phyloP scores from a whole-genome alignment of 2,329 filamentous ascomycete genomes.

The Dactylellina cionopaga region DNA sequence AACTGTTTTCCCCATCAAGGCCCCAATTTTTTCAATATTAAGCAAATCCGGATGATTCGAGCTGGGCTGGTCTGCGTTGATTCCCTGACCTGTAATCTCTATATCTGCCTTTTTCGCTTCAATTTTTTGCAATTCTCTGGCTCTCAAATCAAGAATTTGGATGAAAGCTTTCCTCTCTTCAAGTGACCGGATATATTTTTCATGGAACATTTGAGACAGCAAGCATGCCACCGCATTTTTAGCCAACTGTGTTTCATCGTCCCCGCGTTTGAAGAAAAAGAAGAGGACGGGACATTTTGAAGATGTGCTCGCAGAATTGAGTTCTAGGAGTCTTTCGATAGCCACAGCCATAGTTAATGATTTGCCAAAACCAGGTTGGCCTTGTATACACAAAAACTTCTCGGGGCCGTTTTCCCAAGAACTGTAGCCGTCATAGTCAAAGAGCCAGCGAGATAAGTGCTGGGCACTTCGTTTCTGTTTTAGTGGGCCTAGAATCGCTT shows the following conservation, averaged over 20 bases:
- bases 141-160: too few species aligned
- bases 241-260: slow-evolving; percentile 30
- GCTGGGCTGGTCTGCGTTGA: background rate
- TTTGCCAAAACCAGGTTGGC: slow-evolving; percentile 34
- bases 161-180: slow-evolving; percentile 20
- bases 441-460: slow-evolving; percentile 34
- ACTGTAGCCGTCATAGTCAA: slow-evolving; percentile 17
- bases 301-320: background rate
- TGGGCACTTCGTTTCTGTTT: slow-evolving; percentile 3
- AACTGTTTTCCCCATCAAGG: slow-evolving; percentile 17
- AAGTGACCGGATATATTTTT: background rate
- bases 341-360: slow-evolving; percentile 31
- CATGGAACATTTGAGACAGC: slow-evolving; percentile 21
- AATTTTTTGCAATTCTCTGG: too few species aligned
- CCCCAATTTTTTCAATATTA: slow-evolving; percentile 8
- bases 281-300: slow-evolving; percentile 19
- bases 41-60: background rate
- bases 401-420: slow-evolving; percentile 20
- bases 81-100: too few species aligned
- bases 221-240: slow-evolving; percentile 10
- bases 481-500: slow-evolving; percentile 17
- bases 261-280: slow-evolving; percentile 47
- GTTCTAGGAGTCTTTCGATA: slow-evolving; percentile 10
- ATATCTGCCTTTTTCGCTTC: too few species aligned
- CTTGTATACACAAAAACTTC: slow-evolving; percentile 37